Evolutionary conservation across 371 early-diverging fungal species (phyloP).

Genomic region (Mortierella sp.): DNA sequence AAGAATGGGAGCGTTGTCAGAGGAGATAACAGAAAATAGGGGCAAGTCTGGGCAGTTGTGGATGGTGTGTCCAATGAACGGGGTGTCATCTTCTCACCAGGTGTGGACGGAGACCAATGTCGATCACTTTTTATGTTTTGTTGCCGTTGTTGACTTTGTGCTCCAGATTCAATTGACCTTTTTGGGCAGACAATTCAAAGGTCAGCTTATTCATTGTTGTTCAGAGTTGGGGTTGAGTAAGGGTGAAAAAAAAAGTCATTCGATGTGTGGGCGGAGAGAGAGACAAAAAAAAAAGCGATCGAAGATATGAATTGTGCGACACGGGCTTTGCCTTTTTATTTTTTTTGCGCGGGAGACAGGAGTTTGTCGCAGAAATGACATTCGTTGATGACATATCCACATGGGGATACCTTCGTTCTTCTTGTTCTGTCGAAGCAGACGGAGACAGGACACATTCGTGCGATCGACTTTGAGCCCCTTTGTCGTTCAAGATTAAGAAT

Average conservation of each 20-base stretch:
- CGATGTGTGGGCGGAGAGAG: neutral
- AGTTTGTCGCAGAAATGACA: constrained; percentile 4
- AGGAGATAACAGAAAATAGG: no score
- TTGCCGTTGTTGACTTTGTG: neutral
- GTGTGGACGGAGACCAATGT: neutral
- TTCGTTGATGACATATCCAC: neutral
- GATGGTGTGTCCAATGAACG: neutral
- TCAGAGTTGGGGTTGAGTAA: neutral
- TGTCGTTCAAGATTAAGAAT: no score
- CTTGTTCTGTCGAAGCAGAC: no score
- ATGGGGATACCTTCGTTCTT: neutral
- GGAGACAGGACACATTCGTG: no score
- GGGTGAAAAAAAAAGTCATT: neutral
- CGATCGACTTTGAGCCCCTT: no score
- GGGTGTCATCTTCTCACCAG: neutral
- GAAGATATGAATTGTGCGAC: neutral
- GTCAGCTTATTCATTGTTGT: neutral
- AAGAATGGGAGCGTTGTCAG: no score
- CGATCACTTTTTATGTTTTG: neutral
- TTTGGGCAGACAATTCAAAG: constrained; percentile 3
- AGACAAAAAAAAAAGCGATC: neutral
- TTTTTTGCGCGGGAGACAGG: neutral
- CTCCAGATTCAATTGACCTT: neutral
- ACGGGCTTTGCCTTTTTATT: neutral
- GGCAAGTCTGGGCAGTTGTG: no score